Conservation (phyloP, 2,329 filamentous ascomycete species). For the Colletotrichum incanum region DNA sequence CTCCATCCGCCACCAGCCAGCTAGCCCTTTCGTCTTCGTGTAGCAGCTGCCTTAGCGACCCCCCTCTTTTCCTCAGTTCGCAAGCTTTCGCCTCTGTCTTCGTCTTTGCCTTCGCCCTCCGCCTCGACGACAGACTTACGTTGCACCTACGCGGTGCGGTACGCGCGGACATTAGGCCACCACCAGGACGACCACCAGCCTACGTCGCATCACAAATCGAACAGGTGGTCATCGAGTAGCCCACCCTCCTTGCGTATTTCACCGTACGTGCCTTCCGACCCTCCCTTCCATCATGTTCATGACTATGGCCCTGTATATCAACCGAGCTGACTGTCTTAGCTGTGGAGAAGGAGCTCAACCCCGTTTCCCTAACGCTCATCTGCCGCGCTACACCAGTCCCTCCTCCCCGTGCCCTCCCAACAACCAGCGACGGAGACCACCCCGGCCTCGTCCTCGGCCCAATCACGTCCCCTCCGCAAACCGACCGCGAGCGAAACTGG, state of each 20-base stretch:
- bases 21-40: constrained; percentile 20
- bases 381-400: constrained; percentile 34
- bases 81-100: background rate
- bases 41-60: constrained; percentile 27
- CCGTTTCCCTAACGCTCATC: constrained; percentile 17
- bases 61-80: constrained; percentile 2
- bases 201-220: constrained; percentile 27
- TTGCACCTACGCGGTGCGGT: constrained; percentile 38
- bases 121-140: constrained; percentile 21
- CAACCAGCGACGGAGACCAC: constrained; percentile 24
- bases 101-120: background rate
- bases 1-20: constrained; percentile 16
- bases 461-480: constrained; percentile 17
- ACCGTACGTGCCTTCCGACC: constrained; percentile 18
- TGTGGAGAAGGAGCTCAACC: constrained; percentile 15
- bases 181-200: constrained; percentile 1
- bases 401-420: constrained; percentile 16
- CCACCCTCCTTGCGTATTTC: constrained; percentile 15
- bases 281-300: constrained; percentile 2
- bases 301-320: constrained; percentile 26
- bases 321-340: constrained; percentile 28
- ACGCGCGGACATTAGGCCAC: constrained; percentile 41
- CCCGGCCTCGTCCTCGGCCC: constrained; percentile 16
- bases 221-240: constrained; percentile 34
- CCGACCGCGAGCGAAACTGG: constrained; percentile 19